Evolutionary conservation across 2,329 filamentous ascomycete species (phyloP).

Genomic region (Nannizziopsis arthrosporioides): DNA sequence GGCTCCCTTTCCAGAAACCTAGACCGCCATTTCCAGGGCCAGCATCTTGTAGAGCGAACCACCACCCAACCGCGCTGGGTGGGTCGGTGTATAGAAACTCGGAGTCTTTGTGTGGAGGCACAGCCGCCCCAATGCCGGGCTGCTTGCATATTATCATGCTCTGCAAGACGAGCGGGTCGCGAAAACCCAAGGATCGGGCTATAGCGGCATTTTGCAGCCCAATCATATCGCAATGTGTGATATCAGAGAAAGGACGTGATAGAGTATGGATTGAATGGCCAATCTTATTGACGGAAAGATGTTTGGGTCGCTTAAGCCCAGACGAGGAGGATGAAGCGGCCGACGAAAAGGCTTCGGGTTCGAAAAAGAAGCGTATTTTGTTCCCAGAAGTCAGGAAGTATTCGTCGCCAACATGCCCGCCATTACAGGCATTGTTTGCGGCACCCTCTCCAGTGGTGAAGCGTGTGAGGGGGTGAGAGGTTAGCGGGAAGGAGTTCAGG

Average conservation of each 20-base stretch:
- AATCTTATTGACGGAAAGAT: constrained; percentile 79
- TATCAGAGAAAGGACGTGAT: constrained; percentile 52
- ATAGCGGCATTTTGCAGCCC: constrained; percentile 46
- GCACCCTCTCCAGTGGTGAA: constrained; percentile 73
- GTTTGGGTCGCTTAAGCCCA: constrained; percentile 65
- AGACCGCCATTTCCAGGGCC: constrained; percentile 78
- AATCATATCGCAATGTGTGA: constrained; percentile 39
- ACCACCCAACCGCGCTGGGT: constrained; percentile 84
- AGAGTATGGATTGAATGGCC: constrained; percentile 64
- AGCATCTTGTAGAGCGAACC: constrained; percentile 93
- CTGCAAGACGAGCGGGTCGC: constrained; percentile 67
- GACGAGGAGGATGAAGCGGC: constrained; percentile 54
- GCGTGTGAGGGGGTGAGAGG: constrained; percentile 78
- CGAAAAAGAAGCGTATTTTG: constrained; percentile 94
- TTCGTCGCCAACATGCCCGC: constrained; percentile 73
- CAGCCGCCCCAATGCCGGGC: constrained; percentile 84
- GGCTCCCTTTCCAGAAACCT: constrained; percentile 72
- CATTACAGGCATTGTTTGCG: constrained; percentile 34
- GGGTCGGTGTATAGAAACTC: constrained; percentile 86
- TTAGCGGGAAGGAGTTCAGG: constrained; percentile 64
- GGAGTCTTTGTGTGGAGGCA: constrained; percentile 82
- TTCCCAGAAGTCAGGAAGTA: constrained; percentile 88
- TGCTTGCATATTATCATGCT: constrained; percentile 99
- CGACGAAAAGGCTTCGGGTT: constrained; percentile 68
- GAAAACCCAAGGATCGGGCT: constrained; percentile 59